Base-by-base conservation (phyloP, 768 basidiomycete genomes). In the Boletus fagicola region DNA sequence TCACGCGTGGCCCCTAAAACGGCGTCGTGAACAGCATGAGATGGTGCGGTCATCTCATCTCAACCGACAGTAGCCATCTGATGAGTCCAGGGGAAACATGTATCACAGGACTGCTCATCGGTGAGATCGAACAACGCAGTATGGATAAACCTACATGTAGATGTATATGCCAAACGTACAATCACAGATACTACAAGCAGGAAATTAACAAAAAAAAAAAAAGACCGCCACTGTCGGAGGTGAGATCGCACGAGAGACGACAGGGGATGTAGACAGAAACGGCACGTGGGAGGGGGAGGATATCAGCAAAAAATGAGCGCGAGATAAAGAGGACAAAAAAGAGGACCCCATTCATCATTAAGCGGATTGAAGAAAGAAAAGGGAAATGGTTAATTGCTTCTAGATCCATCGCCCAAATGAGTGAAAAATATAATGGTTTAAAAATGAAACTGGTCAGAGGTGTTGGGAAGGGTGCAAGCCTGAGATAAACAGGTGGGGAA, bases 341-440 rank as follows among this genome's bases (percentile, higher is more conserved):
- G 38, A 18, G 26, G n/a, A 46, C 16, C 55, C 49, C 61, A 33
- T 47, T 38, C 16, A 49, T 42, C 18, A 18, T 51, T 12, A 35
- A 8, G 26, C 18, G 10, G 9, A 8, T 11, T 0, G 33, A n/a
- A 28, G 16, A 9, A 33, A n/a, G 8, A 5, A 44, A 44, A 7
- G 16, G 12, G 0, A n/a, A 38, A 24, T 24, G 15, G 40, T 9
- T 18, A 46, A 39, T 39, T 51, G 46, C 49, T 51, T 64, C 64
- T 58, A 64, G 30, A 58, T 62, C 60, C 63, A 35, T 48, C 50
- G 40, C 49, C 52, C 42, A 24, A 33, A 35, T 43, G 36, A 33
- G 31, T 13, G 48, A 51, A 46, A 30, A 36, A 49, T 24, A 64
- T 38, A 13, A 15, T 24, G 43, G 45, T n/a, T 35, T 39, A 40